phyloP scores from a whole-genome alignment of 495 filamentous ascomycete genomes.

The Annulohypoxylon nitens region DNA sequence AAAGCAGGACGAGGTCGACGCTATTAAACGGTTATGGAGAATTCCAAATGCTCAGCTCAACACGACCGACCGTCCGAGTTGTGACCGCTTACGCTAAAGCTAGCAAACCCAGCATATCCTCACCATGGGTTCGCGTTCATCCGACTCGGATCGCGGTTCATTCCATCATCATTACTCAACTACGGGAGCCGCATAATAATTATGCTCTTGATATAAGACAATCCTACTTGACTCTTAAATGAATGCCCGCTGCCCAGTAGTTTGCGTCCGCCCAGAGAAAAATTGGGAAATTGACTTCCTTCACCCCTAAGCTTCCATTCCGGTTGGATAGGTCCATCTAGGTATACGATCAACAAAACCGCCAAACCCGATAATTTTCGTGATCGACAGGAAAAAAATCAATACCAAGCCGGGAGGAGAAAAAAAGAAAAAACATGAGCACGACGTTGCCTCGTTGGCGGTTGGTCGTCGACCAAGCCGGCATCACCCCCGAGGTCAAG shows the following conservation, averaged over 20 bases:
- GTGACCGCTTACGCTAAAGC: not conserved
- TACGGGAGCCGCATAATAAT: not conserved
- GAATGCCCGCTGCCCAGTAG: not conserved
- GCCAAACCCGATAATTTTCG: not conserved
- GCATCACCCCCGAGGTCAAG: conserved; percentile 5
- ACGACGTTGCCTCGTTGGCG: conserved; percentile 1
- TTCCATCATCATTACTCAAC: conserved; percentile 9
- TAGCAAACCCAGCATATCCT: not conserved
- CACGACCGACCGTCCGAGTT: conserved; percentile 7
- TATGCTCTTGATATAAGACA: not conserved
- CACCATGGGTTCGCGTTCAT: not conserved
- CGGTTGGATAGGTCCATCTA: not conserved
- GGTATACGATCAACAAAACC: conserved; percentile 1
- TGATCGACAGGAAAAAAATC: not conserved
- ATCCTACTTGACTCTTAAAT: not conserved
- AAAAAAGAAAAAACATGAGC: not conserved
- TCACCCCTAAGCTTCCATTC: not conserved
- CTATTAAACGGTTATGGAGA: not conserved
- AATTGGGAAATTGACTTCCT: not conserved
- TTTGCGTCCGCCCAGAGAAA: not conserved
- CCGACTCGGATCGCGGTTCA: not conserved
- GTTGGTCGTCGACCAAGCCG: conserved; percentile 11
- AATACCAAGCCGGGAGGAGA: not conserved
- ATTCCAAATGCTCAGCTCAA: not conserved
- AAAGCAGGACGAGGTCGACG: not conserved